Evolutionary conservation across 352 stramenopile genomes (phyloP).

Genomic region (Phytophthora citrophthora): DNA sequence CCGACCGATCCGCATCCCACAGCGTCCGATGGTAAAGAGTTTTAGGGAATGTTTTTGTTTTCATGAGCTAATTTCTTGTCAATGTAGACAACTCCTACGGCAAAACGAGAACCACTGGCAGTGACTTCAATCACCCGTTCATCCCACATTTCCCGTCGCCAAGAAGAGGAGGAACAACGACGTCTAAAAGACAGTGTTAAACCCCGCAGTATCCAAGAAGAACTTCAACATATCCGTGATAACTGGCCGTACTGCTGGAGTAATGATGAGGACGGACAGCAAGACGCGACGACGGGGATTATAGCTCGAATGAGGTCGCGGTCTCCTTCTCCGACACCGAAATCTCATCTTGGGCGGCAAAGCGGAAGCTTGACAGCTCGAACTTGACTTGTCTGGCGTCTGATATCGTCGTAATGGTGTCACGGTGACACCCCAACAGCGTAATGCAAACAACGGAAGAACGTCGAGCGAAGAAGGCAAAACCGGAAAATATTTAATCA

Average conservation of each 20-base stretch:
- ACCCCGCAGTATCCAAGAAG: constrained; percentile 40
- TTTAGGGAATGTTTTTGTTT: too few relatives aligned
- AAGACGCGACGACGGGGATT: constrained; percentile 4
- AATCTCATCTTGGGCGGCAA: constrained; percentile 6
- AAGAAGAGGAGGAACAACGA: constrained; percentile 35
- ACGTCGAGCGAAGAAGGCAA: constrained; percentile 31
- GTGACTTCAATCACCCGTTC: constrained; percentile 59
- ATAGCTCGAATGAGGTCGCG: not conserved
- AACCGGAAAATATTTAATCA: constrained; percentile 45
- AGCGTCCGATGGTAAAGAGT: constrained; percentile 34
- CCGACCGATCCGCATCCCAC: constrained; percentile 37
- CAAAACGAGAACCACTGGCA: constrained; percentile 20
- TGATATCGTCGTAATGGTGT: not conserved
- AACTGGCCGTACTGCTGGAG: constrained; percentile 75
- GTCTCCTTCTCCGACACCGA: constrained; percentile 13
- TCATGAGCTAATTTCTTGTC: not conserved
- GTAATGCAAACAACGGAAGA: not conserved
- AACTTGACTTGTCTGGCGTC: constrained; percentile 16
- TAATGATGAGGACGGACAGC: constrained; percentile 29
- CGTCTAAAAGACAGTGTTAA: constrained; percentile 14
- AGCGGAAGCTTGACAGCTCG: constrained; percentile 25
- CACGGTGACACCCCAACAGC: not conserved
- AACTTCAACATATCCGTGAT: constrained; percentile 67
- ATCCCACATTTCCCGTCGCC: constrained; percentile 50
- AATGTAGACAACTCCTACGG: constrained; percentile 38